Evolutionary conservation across 306 rosid genomes (phyloP), one percentile per base, ranked within the genome.

Genomic region (Benincasa hispida): DNA sequence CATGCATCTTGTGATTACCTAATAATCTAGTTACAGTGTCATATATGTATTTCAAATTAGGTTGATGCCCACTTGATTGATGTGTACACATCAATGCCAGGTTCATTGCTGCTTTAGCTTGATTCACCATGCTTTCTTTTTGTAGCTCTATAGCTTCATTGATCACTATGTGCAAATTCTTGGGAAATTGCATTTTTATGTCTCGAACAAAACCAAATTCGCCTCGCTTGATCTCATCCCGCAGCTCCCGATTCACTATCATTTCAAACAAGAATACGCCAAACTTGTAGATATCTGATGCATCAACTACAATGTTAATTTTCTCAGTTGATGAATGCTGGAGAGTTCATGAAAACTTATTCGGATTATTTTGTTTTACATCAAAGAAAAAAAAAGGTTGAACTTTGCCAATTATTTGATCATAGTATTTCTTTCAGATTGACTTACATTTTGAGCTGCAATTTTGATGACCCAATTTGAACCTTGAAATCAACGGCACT

Each of bases 401-500:
- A 45, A 45, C 35, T 45, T 45, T 45, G 17, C 8, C 18, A 58
- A 58, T 59, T 27, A 27, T 10, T 27, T 28, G 34, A 59, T 59
- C 8, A 2, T 15, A 14, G 37, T 59, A 27, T 59, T n/a, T 19
- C 50, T 37, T 66, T 66, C 10, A 42, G 35, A 42, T 68, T 24
- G 55, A 82, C 92, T 82, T 82, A 87, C 96, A 83, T 73, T 70
- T 87, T 50, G 82, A 4, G 48, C 19, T 82, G 34, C 57, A 66
- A 76, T 35, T 82, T 28, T 72, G 81, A 70, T 87, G 88, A 72
- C 78, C 84, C 74, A 87, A 75, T 84, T 82, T 81, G 82, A 91
- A 91, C 89, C 96, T 85, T 0, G 93, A 87, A 82, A 91, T 89
- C 60, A 79, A 59, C 8, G 93, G 92, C 74, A 76, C 86, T 25